phyloP scores from a whole-genome alignment of 2,329 filamentous ascomycete species.

The Graphium sp. region DNA sequence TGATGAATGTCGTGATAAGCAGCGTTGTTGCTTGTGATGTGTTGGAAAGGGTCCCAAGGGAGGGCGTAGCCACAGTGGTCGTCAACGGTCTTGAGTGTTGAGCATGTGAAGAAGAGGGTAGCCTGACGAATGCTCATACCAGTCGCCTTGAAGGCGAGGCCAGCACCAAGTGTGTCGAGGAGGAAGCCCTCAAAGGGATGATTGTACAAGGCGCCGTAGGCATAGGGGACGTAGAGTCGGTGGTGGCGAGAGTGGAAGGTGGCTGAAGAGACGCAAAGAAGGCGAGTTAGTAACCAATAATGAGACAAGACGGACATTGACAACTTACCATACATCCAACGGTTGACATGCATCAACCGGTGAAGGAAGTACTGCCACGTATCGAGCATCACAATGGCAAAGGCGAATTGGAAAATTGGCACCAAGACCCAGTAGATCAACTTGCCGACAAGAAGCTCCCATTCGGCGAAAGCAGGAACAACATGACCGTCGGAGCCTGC shows the following conservation, averaged over 20 bases:
- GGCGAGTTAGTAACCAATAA: conserved; percentile 14
- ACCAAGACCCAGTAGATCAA: conserved; percentile 65
- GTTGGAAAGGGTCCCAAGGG: conserved; percentile 86
- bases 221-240: conserved; percentile 92
- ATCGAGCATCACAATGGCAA: conserved; percentile 66
- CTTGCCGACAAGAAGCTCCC: conserved; percentile 65
- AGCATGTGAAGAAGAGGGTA: conserved; percentile 77
- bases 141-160: conserved; percentile 64
- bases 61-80: conserved; percentile 96
- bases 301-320: not conserved
- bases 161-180: conserved; percentile 78
- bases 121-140: conserved; percentile 74
- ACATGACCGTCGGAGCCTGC: conserved; percentile 29
- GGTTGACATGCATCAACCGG: conserved; percentile 92
- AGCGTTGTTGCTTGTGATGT: conserved; percentile 86
- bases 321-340: conserved; percentile 81
- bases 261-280: conserved; percentile 25
- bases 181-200: conserved; percentile 89
- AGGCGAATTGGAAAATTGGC: conserved; percentile 58
- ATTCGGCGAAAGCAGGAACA: conserved; percentile 60
- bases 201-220: conserved; percentile 93
- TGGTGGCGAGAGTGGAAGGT: conserved; percentile 92
- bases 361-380: conserved; percentile 98
- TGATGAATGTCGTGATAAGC: conserved; percentile 97
- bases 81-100: conserved; percentile 90